These are phyloP conservation scores for Sporothrix brunneoviolacea DNA, from an alignment of 2,329 filamentous ascomycete species.

Conservation along the genomic window DNA sequence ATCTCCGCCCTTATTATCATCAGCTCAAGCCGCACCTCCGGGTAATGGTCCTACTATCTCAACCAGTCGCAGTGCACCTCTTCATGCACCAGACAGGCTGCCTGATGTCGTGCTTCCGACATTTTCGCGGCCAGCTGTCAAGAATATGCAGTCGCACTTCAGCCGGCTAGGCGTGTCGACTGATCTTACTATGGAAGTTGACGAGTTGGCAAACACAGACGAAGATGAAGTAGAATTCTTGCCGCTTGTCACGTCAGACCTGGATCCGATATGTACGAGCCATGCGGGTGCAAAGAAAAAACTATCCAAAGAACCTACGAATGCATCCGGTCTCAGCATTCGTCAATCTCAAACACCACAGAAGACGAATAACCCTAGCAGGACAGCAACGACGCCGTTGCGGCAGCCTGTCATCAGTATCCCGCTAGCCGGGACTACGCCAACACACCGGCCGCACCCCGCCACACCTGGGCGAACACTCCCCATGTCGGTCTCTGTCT, in stretches of 20 bases:
- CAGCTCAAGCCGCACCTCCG: no score
- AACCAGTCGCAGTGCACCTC: no score
- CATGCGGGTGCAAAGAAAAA: no score
- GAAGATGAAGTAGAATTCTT: not conserved
- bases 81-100: no score
- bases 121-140: not conserved
- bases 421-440: not conserved
- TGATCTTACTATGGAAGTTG: not conserved
- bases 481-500: not conserved
- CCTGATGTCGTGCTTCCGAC: no score
- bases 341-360: not conserved
- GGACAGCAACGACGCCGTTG: not conserved
- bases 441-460: not conserved
- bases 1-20: no score
- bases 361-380: not conserved
- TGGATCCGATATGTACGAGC: slow-evolving; percentile 7
- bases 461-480: not conserved
- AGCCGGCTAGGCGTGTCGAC: not conserved
- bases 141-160: not conserved
- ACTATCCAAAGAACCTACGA: not conserved
- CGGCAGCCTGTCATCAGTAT: slow-evolving; percentile 1
- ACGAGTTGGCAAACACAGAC: slow-evolving; percentile 10
- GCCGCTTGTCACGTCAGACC: slow-evolving; percentile 15
- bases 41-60: no score
- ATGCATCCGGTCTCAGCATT: not conserved